Percentiles rank a stretch among this genome's conserved stretches.
These are phyloP conservation scores for Calycina herbarum DNA, from an alignment of 2,329 filamentous ascomycete species.

Conservation along the genomic window DNA sequence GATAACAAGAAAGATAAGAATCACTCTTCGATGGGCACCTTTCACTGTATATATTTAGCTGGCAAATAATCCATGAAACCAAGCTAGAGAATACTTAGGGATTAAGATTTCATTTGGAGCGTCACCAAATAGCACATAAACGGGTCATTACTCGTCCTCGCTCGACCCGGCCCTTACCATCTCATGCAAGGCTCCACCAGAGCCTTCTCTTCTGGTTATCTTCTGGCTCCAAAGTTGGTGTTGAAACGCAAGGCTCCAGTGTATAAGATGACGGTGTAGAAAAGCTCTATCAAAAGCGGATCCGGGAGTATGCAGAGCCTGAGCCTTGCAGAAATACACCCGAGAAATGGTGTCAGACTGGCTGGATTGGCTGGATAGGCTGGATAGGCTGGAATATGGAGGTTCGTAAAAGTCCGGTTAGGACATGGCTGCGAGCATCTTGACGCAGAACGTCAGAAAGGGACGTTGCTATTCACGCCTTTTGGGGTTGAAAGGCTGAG, in stretches of 20 bases:
- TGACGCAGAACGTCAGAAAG: conserved; percentile 6
- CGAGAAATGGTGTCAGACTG: conserved; percentile 13
- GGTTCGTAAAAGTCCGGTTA: conserved; percentile 20
- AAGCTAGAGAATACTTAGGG: conserved; percentile 32
- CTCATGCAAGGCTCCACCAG: conserved; percentile 20
- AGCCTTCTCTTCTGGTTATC: conserved; percentile 10
- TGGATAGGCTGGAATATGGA: neutral
- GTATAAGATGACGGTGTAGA: conserved; percentile 23
- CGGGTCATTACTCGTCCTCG: conserved; percentile 18
- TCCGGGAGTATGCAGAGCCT: conserved; percentile 18
- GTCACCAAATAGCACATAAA: conserved; percentile 18
- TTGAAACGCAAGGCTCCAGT: conserved; percentile 30
- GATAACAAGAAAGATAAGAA: conserved; percentile 10
- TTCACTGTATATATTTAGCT: conserved; percentile 33
- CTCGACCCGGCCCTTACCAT: conserved; percentile 15
- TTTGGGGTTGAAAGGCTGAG: conserved; percentile 10
- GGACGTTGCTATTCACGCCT: conserved; percentile 12
- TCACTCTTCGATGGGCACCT: neutral
- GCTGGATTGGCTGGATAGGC: no score
- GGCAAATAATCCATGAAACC: conserved; percentile 23
- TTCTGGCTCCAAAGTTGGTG: conserved; percentile 10
- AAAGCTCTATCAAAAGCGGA: conserved; percentile 35
- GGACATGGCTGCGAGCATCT: conserved; percentile 24
- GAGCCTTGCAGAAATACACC: conserved; percentile 17
- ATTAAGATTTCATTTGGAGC: conserved; percentile 14